Percentiles rank a stretch among this genome's conserved stretches.
Conservation (phyloP, 768 basidiomycete genomes). For the Inosperma sp. region DNA sequence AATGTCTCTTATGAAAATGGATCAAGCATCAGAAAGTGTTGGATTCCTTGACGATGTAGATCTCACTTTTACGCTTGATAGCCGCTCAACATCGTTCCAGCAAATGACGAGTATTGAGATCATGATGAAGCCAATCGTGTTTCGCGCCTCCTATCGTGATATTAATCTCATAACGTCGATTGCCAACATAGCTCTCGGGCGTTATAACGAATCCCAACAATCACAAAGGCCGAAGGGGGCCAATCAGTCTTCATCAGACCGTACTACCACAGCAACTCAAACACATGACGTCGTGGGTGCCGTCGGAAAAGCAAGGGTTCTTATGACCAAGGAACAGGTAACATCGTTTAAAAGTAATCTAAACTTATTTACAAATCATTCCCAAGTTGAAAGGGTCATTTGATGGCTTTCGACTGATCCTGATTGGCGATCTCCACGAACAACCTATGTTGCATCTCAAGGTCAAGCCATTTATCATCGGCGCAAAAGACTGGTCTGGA, state of each 20-base stretch:
- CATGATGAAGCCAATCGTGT: conserved; percentile 75
- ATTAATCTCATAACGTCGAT: conserved; percentile 85
- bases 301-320: conserved; percentile 39
- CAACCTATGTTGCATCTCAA: conserved; percentile 90
- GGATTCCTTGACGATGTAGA: conserved; percentile 93
- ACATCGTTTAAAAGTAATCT: conserved; percentile 11
- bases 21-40: conserved; percentile 72
- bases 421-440: conserved; percentile 94
- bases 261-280: conserved; percentile 6
- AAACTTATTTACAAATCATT: conserved; percentile 5
- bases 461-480: conserved; percentile 76
- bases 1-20: conserved; percentile 93
- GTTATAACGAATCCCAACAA: conserved; percentile 52
- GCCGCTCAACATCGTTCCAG: conserved; percentile 61
- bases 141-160: conserved; percentile 94
- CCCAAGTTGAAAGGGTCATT: conserved; percentile 75
- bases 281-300: background rate
- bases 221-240: no score
- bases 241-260: no score
- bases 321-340: conserved; percentile 80
- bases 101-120: conserved; percentile 82
- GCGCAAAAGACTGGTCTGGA: conserved; percentile 91
- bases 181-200: conserved; percentile 77
- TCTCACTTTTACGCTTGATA: conserved; percentile 82
- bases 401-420: conserved; percentile 87